Percentiles rank a stretch among this genome's conserved stretches.
phyloP scores from a whole-genome alignment of 192 early-diverging fungal species.

The Diversispora epigaea region DNA sequence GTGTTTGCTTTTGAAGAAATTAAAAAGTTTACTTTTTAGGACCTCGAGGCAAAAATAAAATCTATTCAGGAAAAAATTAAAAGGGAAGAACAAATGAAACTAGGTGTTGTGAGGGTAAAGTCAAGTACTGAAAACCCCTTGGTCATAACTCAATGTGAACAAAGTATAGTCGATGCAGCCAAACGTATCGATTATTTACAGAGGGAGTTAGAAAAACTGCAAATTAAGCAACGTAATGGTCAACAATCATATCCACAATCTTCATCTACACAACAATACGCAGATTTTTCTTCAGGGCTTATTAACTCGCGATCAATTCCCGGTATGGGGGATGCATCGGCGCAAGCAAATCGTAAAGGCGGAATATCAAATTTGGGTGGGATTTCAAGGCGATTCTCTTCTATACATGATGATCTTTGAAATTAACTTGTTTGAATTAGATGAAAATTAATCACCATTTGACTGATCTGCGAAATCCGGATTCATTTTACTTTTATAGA shows the following conservation, averaged over 20 bases:
- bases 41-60: slow-evolving; percentile 46
- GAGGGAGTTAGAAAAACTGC: slow-evolving; percentile 63
- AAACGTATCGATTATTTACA: slow-evolving; percentile 69
- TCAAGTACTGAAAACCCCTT: slow-evolving; percentile 7
- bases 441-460: slow-evolving; percentile 33
- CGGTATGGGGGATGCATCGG: neutral
- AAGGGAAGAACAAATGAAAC: slow-evolving; percentile 56
- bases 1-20: neutral
- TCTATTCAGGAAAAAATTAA: slow-evolving; percentile 41
- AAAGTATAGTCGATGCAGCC: slow-evolving; percentile 62
- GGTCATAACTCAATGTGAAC: slow-evolving; percentile 75
- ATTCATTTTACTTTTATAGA: slow-evolving; percentile 51
- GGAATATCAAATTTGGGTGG: slow-evolving; percentile 12
- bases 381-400: slow-evolving; percentile 30
- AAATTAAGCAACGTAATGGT: slow-evolving; percentile 55
- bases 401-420: slow-evolving; percentile 34
- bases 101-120: slow-evolving; percentile 58
- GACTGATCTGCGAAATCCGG: slow-evolving; percentile 13
- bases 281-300: too few relatives aligned
- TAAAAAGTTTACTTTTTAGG: slow-evolving; percentile 19
- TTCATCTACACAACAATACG: neutral
- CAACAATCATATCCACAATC: slow-evolving; percentile 9
- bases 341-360: slow-evolving; percentile 16
- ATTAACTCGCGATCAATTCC: neutral
- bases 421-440: slow-evolving; percentile 31